A percentile compares a stretch with the other conserved stretches of the same genome.
Evolutionary conservation across 2,329 filamentous ascomycete species (phyloP).

Genomic region (Hymenoscyphus scutula): DNA sequence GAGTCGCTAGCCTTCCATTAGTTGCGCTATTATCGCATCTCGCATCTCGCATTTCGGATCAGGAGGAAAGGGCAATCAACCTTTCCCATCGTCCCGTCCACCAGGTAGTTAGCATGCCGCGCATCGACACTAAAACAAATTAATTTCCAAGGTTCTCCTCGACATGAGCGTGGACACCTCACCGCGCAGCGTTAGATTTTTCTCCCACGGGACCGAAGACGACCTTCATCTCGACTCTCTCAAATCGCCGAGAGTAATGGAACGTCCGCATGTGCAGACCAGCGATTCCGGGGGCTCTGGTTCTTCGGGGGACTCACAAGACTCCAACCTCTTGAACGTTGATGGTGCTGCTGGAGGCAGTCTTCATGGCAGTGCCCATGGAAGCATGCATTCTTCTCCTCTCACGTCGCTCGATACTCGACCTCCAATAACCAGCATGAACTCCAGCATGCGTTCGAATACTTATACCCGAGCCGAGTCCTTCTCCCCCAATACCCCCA

Average conservation of each 20-base stretch:
- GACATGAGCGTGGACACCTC: slow-evolving; percentile 46
- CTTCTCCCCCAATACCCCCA: slow-evolving; percentile 24
- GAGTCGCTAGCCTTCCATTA: no score
- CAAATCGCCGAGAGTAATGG: slow-evolving; percentile 38
- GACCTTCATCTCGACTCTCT: slow-evolving; percentile 44
- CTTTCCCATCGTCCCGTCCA: neutral
- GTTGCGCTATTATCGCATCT: no score
- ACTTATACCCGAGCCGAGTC: slow-evolving; percentile 38
- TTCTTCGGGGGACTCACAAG: slow-evolving; percentile 41
- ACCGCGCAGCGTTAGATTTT: slow-evolving; percentile 57
- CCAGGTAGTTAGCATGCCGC: slow-evolving; percentile 9
- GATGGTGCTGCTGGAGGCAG: slow-evolving; percentile 21
- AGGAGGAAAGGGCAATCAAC: neutral
- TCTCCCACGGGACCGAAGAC: slow-evolving; percentile 49
- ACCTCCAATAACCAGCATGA: slow-evolving; percentile 28
- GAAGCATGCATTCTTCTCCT: slow-evolving; percentile 11
- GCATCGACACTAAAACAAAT: slow-evolving; percentile 17
- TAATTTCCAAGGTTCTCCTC: slow-evolving; percentile 14
- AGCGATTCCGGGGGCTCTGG: slow-evolving; percentile 49
- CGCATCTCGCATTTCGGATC: neutral
- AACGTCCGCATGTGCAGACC: slow-evolving; percentile 33
- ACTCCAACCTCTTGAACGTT: slow-evolving; percentile 21
- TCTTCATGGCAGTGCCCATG: slow-evolving; percentile 22
- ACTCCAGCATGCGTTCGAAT: slow-evolving; percentile 40
- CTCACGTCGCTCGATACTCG: slow-evolving; percentile 29